Base-by-base conservation (phyloP, 2,329 filamentous ascomycete species). In the Pseudogymnoascus pannorum region DNA sequence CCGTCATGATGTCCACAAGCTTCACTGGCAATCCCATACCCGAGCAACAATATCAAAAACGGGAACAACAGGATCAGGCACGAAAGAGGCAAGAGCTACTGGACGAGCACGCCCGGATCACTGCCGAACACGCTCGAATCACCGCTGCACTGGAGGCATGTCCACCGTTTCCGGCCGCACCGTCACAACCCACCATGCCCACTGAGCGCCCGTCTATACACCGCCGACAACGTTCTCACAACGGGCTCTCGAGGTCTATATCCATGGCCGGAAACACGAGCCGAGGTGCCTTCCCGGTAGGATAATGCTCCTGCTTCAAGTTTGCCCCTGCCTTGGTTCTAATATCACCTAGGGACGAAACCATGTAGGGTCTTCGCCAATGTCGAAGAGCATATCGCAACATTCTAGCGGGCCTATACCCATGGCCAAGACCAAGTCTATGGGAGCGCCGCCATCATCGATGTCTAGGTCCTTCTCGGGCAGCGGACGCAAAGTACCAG, bases 331-430 rank as follows among this genome's bases (percentile, higher is more conserved):
- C 3, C 22, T 57, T 33, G 48, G 29, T 16, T 57, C 48, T 57
- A 57, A 57, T 33, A 33, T n/a, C 22, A 29, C n/a, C 20, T 57
- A 57, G 48, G 48, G 48, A 29, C 29, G 24, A 57, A 57, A 33
- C 22, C 16, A 26, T 57, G 14, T 16, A 16, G 48, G 48, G 16
- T 26, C 48, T 29, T 9, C 12, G 16, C 16, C 16, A 7, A 57
- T 57, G 48, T 57, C 48, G 22, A 57, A 22, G 29, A 57, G 48
- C 48, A 22, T 57, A 6, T 33, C 48, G 29, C 48, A 57, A 57
- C 48, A 57, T 42, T 42, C 38, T 42, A 18, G 36, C 20, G 44
- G 24, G 22, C 24, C 48, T 57, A 12, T 31, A 16, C 22, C 22
- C 48, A 57, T 57, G 48, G 8, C 24, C 29, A 12, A 11, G 48